phyloP scores from a whole-genome alignment of 768 basidiomycete species.

The Amanita thiersii region DNA sequence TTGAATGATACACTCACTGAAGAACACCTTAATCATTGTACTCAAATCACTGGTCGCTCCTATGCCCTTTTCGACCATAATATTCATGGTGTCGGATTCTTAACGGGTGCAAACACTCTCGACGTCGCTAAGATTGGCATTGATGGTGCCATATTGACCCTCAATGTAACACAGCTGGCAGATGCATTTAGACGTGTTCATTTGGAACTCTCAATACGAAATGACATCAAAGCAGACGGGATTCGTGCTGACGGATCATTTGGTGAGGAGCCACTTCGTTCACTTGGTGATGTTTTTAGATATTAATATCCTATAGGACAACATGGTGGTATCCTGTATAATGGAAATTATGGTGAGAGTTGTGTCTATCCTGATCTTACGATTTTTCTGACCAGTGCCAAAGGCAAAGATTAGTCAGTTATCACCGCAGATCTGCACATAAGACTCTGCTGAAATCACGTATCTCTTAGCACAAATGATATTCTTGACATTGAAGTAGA shows the following conservation, averaged over 20 bases:
- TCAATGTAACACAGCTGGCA: slow-evolving; percentile 34
- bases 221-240: slow-evolving; percentile 46
- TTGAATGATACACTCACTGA: slow-evolving; percentile 37
- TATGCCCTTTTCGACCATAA: slow-evolving; percentile 37
- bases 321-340: slow-evolving; percentile 60
- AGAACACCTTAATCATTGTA: slow-evolving; percentile 36
- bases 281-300: not conserved
- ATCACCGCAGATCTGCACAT: not conserved
- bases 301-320: slow-evolving; percentile 25
- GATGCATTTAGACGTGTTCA: slow-evolving; percentile 47
- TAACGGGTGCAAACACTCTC: slow-evolving; percentile 60
- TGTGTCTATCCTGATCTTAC: not conserved
- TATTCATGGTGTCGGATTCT: slow-evolving; percentile 35
- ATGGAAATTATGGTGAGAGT: slow-evolving; percentile 56
- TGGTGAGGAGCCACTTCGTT: slow-evolving; percentile 19
- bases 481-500: slow-evolving; percentile 54
- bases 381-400: too few species aligned
- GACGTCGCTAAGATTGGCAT: slow-evolving; percentile 60
- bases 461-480: slow-evolving; percentile 42
- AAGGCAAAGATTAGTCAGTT: slow-evolving; percentile 39
- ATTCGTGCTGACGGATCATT: slow-evolving; percentile 48
- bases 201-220: slow-evolving; percentile 40
- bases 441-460: not conserved
- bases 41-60: slow-evolving; percentile 39
- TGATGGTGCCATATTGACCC: slow-evolving; percentile 34